These are phyloP conservation scores for Macadamia integrifolia DNA, from an alignment of 164 flowering plant genomes.

Conservation along the genomic window DNA sequence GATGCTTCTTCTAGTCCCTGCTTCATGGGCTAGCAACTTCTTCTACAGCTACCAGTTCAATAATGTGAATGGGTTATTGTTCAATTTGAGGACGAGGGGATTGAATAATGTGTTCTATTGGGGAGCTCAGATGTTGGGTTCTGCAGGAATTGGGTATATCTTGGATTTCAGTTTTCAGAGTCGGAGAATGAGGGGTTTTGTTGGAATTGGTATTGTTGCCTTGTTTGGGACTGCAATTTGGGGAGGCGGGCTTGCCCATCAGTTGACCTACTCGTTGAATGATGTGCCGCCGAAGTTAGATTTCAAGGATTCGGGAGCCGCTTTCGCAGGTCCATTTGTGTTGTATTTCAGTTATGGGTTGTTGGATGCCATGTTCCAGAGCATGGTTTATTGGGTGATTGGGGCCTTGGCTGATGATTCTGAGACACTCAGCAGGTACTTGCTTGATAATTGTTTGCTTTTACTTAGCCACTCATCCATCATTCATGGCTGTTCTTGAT, in stretches of 20 bases:
- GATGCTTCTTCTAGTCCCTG: conserved; percentile 72
- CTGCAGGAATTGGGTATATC: conserved; percentile 60
- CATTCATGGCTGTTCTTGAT: too few species aligned
- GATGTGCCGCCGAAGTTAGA: conserved; percentile 44
- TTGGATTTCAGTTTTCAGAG: conserved; percentile 80
- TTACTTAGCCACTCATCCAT: too few species aligned
- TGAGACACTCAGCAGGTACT: conserved; percentile 89
- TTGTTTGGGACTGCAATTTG: conserved; percentile 66
- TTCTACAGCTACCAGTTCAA: conserved; percentile 89
- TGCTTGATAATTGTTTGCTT: too few species aligned
- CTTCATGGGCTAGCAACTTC: conserved; percentile 90
- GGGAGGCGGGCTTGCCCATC: conserved; percentile 87
- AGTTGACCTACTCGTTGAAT: conserved; percentile 38
- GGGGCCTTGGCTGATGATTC: conserved; percentile 89
- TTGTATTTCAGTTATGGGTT: conserved; percentile 78
- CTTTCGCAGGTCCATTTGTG: conserved; percentile 78
- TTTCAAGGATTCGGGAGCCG: conserved; percentile 59
- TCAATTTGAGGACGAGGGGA: conserved; percentile 81
- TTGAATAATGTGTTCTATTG: conserved; percentile 90
- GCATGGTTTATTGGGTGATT: conserved; percentile 88
- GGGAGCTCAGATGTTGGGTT: conserved; percentile 98
- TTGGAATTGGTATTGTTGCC: conserved; percentile 58
- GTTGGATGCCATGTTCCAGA: conserved; percentile 93
- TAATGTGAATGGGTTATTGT: conserved; percentile 66
- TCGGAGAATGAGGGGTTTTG: conserved; percentile 60